These are phyloP conservation scores for Talaromyces proteolyticus DNA, from an alignment of 495 filamentous ascomycete genomes.

Conservation along the genomic window DNA sequence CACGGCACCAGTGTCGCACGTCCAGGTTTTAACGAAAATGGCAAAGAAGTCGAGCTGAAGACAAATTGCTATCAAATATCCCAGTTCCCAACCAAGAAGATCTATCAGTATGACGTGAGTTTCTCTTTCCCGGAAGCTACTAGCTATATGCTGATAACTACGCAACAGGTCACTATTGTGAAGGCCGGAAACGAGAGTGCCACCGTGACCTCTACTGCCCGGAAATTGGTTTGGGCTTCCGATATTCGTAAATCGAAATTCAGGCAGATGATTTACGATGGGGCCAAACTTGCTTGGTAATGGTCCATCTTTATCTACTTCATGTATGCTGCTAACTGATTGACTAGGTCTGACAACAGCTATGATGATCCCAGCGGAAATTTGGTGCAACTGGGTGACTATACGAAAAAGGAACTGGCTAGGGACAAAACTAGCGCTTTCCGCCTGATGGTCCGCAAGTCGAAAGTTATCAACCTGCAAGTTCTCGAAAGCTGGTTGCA, in stretches of 20 bases:
- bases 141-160: background rate
- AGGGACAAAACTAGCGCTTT: slow-evolving; percentile 40
- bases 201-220: slow-evolving; percentile 52
- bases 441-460: slow-evolving; percentile 50
- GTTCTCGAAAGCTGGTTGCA: slow-evolving; percentile 60
- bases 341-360: slow-evolving; percentile 15
- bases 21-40: slow-evolving; percentile 49
- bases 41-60: slow-evolving; percentile 48
- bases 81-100: slow-evolving; percentile 39
- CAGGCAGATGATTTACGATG: slow-evolving; percentile 67
- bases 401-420: slow-evolving; percentile 8
- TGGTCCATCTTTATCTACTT: slow-evolving; percentile 23
- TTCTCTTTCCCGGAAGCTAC: background rate
- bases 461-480: slow-evolving; percentile 55
- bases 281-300: slow-evolving; percentile 72
- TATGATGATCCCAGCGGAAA: slow-evolving; percentile 1
- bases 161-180: slow-evolving; percentile 49
- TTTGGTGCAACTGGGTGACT: slow-evolving; percentile 1
- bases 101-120: slow-evolving; percentile 88
- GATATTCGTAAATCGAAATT: slow-evolving; percentile 48
- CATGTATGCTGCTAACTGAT: slow-evolving; percentile 17
- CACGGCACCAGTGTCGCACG: slow-evolving; percentile 28
- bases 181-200: slow-evolving; percentile 36
- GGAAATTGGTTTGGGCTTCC: slow-evolving; percentile 70
- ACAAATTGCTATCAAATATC: slow-evolving; percentile 74